A percentile compares a stretch with the other conserved stretches of the same genome.
Evolutionary conservation across 169 alveolate species (phyloP).

Genomic region (Plasmodium gallinaceum): DNA sequence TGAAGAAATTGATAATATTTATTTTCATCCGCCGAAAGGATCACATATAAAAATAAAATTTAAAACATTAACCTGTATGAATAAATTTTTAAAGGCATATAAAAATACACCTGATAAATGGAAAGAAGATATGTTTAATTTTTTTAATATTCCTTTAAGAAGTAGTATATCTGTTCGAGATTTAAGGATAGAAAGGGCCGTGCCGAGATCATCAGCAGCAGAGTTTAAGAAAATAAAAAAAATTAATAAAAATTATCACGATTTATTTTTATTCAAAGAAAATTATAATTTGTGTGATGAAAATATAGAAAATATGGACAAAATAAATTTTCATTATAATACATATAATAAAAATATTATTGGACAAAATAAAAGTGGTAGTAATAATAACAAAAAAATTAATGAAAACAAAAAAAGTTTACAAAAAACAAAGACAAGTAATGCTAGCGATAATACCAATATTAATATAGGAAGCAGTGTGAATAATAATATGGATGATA

Average conservation of each 20-base stretch:
- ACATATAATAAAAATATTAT: constrained; percentile 29
- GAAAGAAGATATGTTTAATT: constrained; percentile 76
- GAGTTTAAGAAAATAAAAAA: constrained; percentile 63
- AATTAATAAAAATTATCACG: constrained; percentile 39
- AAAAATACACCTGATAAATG: constrained; percentile 77
- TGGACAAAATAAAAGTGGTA: constrained; percentile 16
- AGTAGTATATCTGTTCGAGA: constrained; percentile 76
- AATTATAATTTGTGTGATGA: constrained; percentile 63
- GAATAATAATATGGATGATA: not conserved
- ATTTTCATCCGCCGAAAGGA: constrained; percentile 77
- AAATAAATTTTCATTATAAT: constrained; percentile 49
- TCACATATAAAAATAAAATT: constrained; percentile 76
- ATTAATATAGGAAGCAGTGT: not conserved
- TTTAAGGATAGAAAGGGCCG: constrained; percentile 74
- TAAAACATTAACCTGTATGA: constrained; percentile 52
- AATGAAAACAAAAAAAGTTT: constrained; percentile 6
- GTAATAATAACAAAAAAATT: not conserved
- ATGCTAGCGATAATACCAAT: not conserved
- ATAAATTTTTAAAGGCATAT: constrained; percentile 47
- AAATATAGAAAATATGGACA: constrained; percentile 22
- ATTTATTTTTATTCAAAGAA: constrained; percentile 62
- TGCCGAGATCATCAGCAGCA: constrained; percentile 52
- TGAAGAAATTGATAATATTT: constrained; percentile 60
- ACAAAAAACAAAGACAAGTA: not conserved
- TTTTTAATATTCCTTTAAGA: constrained; percentile 73